phyloP scores from a whole-genome alignment of 306 rosid genomes.

The Prunus persica region DNA sequence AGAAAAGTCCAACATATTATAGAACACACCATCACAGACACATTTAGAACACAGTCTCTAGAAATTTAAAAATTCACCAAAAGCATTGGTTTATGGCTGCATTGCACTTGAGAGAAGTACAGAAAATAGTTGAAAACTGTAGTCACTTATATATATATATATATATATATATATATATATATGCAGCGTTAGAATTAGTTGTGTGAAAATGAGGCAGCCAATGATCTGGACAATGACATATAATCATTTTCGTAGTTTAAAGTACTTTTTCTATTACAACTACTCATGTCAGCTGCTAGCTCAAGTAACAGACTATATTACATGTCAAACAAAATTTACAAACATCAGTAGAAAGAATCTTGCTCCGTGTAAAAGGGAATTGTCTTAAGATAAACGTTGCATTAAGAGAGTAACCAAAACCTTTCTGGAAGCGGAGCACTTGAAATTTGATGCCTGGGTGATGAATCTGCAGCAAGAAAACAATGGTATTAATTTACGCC shows the following conservation, averaged over 20 bases:
- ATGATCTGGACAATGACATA: neutral
- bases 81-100: neutral
- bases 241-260: neutral
- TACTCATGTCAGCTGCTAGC: neutral
- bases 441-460: conserved; percentile 65
- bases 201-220: neutral
- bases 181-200: neutral
- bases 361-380: neutral
- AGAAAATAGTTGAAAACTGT: neutral
- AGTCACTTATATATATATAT: neutral
- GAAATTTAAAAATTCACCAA: neutral
- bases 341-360: neutral
- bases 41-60: neutral
- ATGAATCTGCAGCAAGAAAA: conserved; percentile 48
- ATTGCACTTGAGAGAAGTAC: neutral
- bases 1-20: conserved; percentile 7
- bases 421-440: conserved; percentile 83
- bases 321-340: neutral
- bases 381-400: neutral
- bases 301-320: neutral
- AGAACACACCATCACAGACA: neutral
- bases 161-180: neutral
- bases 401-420: conserved; percentile 31
- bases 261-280: neutral
- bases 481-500: neutral